These are phyloP conservation scores for Falciphora oryzae DNA, from an alignment of 2,329 filamentous ascomycete species.

Conservation along the genomic window DNA sequence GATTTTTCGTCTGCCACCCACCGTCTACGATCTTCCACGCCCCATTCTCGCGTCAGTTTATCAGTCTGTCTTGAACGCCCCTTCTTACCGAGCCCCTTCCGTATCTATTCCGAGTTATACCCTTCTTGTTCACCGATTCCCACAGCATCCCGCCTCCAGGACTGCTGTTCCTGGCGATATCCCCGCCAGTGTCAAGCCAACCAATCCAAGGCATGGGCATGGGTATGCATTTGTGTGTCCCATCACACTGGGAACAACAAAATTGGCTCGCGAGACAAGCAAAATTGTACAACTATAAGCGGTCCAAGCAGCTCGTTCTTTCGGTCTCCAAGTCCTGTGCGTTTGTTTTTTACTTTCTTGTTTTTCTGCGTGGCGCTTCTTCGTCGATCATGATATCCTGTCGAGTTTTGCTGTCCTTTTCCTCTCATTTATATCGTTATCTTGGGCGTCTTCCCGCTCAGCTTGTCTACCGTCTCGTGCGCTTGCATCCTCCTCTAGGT, in stretches of 20 bases:
- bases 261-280: not conserved
- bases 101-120: not conserved
- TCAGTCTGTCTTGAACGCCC: not conserved
- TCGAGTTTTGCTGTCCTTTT: not conserved
- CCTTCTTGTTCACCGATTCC: not conserved
- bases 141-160: too few relatives aligned
- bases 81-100: not conserved
- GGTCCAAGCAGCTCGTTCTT: not conserved
- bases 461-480: not conserved
- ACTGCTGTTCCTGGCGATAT: not conserved
- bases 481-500: not conserved
- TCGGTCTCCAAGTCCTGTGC: not conserved
- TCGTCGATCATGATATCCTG: not conserved
- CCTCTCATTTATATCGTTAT: not conserved
- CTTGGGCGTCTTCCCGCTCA: not conserved
- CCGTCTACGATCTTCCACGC: not conserved
- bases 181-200: not conserved
- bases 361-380: not conserved
- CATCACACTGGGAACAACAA: not conserved
- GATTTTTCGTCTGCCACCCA: not conserved
- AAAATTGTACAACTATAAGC: not conserved
- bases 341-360: not conserved
- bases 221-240: not conserved
- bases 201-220: not conserved
- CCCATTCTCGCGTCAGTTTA: not conserved